Conservation (phyloP, 2,329 filamentous ascomycete genomes). For the Fusarium napiforme region DNA sequence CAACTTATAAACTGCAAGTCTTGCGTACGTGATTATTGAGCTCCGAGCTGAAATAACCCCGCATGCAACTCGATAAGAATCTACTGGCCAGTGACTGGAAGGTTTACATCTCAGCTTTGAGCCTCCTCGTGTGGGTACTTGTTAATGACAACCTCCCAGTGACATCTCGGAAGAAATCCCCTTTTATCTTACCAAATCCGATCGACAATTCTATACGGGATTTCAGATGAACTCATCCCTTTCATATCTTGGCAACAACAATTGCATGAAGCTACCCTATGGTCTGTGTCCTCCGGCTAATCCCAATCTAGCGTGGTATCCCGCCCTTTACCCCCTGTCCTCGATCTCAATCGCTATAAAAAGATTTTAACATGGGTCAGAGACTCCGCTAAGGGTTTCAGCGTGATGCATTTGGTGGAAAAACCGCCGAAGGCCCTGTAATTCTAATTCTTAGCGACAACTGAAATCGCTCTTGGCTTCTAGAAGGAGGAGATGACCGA, state of each 20-base stretch:
- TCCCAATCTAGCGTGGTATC: neutral
- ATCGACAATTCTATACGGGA: neutral
- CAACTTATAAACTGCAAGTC: accelerated
- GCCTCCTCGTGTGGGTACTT: accelerated
- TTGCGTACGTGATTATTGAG: accelerated
- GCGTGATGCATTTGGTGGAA: neutral
- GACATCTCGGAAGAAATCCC: accelerated
- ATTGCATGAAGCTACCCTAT: neutral
- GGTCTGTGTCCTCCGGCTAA: neutral
- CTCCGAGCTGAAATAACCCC: accelerated
- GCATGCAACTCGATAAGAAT: accelerated
- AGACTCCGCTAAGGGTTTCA: neutral
- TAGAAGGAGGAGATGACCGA: neutral
- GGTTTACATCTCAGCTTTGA: accelerated
- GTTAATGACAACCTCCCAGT: accelerated
- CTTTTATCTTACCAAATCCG: too few relatives aligned
- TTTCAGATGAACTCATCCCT: neutral
- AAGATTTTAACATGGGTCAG: neutral
- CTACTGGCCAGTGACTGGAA: accelerated
- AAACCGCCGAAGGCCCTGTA: neutral
- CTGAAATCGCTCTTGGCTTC: neutral
- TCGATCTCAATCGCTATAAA: constrained; percentile 2
- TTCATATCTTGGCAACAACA: neutral
- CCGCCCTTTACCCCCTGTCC: neutral
- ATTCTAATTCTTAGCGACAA: neutral